These are phyloP conservation scores for Komagataella populi DNA, from an alignment of 805 yeast species.

Conservation along the genomic window DNA sequence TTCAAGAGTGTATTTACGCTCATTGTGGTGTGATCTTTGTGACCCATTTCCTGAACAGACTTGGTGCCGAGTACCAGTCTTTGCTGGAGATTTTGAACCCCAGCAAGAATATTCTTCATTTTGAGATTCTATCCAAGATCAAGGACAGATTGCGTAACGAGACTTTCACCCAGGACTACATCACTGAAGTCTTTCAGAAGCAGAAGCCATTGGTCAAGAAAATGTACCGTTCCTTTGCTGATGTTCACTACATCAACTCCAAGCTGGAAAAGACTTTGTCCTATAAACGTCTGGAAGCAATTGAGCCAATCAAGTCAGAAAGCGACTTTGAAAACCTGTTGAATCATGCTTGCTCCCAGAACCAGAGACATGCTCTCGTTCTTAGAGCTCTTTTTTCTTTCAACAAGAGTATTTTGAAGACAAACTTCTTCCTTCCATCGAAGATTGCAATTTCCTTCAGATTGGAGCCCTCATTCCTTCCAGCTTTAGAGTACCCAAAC, in stretches of 20 bases:
- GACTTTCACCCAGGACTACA: conserved; percentile 79
- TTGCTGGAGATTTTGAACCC: conserved; percentile 52
- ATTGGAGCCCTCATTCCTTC: conserved; percentile 76
- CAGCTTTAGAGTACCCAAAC: conserved; percentile 78
- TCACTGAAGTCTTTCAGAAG: conserved; percentile 59
- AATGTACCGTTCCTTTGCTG: conserved; percentile 84
- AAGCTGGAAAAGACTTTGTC: conserved; percentile 69
- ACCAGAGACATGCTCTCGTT: conserved; percentile 67
- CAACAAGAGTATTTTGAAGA: conserved; percentile 79
- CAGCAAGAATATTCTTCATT: conserved; percentile 45
- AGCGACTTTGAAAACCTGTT: conserved; percentile 62
- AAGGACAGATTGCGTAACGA: conserved; percentile 87
- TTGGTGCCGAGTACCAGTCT: conserved; percentile 79
- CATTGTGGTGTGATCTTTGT: conserved; percentile 89
- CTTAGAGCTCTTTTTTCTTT: conserved; percentile 71
- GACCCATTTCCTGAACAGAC: conserved; percentile 85
- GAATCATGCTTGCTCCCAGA: conserved; percentile 60
- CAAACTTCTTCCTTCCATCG: conserved; percentile 87
- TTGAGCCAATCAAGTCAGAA: conserved; percentile 61
- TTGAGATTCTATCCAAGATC: conserved; percentile 65
- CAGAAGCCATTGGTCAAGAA: conserved; percentile 65
- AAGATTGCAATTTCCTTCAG: conserved; percentile 93
- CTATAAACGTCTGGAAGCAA: conserved; percentile 71
- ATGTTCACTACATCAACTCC: conserved; percentile 68
- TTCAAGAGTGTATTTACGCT: conserved; percentile 90